Percentiles rank a stretch among this genome's conserved stretches.
Conservation (phyloP, 2,329 filamentous ascomycete species). For the Colletotrichum noveboracense region DNA sequence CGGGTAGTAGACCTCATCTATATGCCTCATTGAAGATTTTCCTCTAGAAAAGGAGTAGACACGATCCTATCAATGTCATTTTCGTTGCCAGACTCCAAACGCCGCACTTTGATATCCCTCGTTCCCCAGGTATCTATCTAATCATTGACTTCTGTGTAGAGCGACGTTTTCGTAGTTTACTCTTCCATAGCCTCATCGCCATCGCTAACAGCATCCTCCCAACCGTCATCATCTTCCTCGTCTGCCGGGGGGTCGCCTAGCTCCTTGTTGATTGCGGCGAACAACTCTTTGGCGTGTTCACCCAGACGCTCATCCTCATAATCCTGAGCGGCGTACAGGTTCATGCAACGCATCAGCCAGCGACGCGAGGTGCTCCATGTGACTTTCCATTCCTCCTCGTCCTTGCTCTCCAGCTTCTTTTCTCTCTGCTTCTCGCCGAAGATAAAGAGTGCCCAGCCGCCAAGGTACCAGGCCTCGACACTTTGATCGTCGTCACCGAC, state of each 20-base stretch:
- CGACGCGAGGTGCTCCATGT: constrained; percentile 77
- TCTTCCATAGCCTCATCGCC: constrained; percentile 59
- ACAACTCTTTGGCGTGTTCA: constrained; percentile 76
- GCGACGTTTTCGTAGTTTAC: constrained; percentile 8
- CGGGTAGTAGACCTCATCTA: not conserved
- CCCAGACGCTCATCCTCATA: constrained; percentile 85
- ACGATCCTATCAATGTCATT: not conserved
- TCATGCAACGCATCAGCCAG: constrained; percentile 83
- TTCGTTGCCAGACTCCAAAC: constrained; percentile 4
- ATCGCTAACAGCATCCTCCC: constrained; percentile 51
- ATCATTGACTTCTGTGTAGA: not conserved
- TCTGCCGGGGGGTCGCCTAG: constrained; percentile 64
- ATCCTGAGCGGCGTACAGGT: constrained; percentile 77
- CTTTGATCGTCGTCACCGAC: constrained; percentile 90
- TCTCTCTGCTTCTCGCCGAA: constrained; percentile 71
- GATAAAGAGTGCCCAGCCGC: constrained; percentile 90
- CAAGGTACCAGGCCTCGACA: constrained; percentile 96
- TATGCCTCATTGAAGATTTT: not conserved
- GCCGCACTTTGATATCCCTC: not conserved
- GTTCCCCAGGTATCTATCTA: not conserved
- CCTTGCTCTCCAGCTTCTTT: constrained; percentile 27
- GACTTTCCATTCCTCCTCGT: constrained; percentile 59
- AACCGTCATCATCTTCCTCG: constrained; percentile 56
- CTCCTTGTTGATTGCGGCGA: constrained; percentile 66
- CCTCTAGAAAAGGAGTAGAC: not conserved